These are phyloP conservation scores for Erysimum pusillum DNA, from an alignment of 441 rosid species.

Conservation along the genomic window DNA sequence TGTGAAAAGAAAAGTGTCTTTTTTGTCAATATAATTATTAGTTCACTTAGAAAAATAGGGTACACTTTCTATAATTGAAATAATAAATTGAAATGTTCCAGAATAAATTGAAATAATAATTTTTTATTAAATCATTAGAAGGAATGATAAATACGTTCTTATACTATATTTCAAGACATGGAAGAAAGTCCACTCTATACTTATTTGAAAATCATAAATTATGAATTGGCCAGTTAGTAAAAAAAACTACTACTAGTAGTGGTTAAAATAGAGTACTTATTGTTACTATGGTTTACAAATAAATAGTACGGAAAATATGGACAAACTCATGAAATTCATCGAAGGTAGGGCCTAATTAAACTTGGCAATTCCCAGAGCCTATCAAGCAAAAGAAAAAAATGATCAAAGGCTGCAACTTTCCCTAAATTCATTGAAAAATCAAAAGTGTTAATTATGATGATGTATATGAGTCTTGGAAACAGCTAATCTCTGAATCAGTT, in stretches of 20 bases:
- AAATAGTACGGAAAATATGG: conserved; percentile 1
- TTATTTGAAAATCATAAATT: neutral
- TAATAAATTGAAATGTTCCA: too few relatives aligned
- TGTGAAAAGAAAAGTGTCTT: conserved; percentile 3
- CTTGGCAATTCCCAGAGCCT: conserved; percentile 41
- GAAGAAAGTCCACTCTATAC: neutral
- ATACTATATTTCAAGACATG: neutral
- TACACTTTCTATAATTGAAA: neutral
- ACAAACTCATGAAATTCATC: conserved; percentile 42
- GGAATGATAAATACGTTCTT: neutral
- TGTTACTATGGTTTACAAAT: conserved; percentile 1
- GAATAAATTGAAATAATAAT: too few relatives aligned
- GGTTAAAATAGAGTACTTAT: neutral
- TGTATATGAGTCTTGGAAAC: conserved; percentile 29
- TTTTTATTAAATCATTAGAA: too few relatives aligned
- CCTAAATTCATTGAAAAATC: conserved; percentile 37
- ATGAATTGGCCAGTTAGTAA: neutral
- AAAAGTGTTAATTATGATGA: conserved; percentile 38
- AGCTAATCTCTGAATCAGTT: conserved; percentile 33
- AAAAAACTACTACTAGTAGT: neutral
- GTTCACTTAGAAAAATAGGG: conserved; percentile 3
- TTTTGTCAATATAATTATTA: neutral
- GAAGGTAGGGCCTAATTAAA: conserved; percentile 30
- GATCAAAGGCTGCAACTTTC: conserved; percentile 34
- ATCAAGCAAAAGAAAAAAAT: conserved; percentile 11